Conservation (phyloP, 306 rosid species). For the Chamaecrista fasciculata region DNA sequence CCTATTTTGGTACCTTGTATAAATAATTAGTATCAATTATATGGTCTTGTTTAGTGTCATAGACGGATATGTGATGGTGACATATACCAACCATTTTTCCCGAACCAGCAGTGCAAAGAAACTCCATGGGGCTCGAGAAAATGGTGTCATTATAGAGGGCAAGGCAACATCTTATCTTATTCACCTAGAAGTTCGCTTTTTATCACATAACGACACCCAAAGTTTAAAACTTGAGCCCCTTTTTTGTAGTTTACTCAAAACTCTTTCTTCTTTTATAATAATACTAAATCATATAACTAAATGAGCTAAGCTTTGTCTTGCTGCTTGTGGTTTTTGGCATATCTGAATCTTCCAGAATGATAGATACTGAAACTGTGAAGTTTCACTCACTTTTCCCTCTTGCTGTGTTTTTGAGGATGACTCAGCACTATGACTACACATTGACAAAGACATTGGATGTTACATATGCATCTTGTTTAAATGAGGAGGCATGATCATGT, state of each 20-base stretch:
- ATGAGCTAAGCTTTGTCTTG: conserved; percentile 26
- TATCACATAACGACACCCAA: background rate
- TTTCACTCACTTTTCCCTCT: conserved; percentile 10
- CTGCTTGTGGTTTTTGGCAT: conserved; percentile 10
- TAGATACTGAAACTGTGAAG: background rate
- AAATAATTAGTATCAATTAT: background rate
- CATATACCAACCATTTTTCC: conserved; percentile 12
- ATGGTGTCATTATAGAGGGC: too few species aligned
- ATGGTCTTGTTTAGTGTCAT: background rate
- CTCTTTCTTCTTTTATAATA: background rate
- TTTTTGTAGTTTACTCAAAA: background rate
- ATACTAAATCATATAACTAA: background rate
- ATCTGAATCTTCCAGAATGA: background rate
- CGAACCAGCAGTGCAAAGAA: background rate
- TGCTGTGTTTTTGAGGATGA: conserved; percentile 26
- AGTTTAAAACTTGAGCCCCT: background rate
- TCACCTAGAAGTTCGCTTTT: background rate
- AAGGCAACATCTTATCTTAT: too few species aligned
- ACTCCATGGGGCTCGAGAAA: conserved; percentile 15
- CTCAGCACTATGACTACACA: conserved; percentile 9
- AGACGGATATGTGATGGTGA: background rate
- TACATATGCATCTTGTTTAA: conserved; percentile 7
- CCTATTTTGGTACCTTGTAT: conserved; percentile 12
- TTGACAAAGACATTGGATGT: conserved; percentile 19
- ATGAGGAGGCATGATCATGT: conserved; percentile 29